These are phyloP conservation scores for Hamamelis virginiana DNA, from an alignment of 164 flowering plant genomes.

Conservation along the genomic window DNA sequence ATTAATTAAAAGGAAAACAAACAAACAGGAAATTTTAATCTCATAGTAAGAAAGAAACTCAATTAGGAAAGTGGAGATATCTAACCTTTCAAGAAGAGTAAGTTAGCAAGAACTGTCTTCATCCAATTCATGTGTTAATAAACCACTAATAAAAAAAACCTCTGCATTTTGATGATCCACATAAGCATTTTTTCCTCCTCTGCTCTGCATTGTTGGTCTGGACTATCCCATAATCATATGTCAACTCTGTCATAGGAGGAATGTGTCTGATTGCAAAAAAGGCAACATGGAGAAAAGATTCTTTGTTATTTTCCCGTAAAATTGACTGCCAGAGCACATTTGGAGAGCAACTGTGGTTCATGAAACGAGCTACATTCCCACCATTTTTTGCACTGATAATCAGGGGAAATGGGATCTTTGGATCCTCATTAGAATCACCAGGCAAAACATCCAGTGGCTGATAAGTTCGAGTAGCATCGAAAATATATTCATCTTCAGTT, in stretches of 20 bases:
- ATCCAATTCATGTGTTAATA: too few species aligned
- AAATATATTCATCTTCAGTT: conserved; percentile 43
- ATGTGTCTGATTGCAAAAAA: conserved; percentile 64
- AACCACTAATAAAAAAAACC: conserved; percentile 36
- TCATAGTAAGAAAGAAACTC: too few species aligned
- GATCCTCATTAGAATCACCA: conserved; percentile 20
- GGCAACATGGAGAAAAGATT: conserved; percentile 46
- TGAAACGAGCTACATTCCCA: conserved; percentile 79
- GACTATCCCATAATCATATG: conserved; percentile 61
- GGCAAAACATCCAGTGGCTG: conserved; percentile 28
- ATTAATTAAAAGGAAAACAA: too few species aligned
- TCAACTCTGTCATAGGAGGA: conserved; percentile 74
- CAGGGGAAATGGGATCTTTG: conserved; percentile 32
- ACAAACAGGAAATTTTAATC: too few species aligned
- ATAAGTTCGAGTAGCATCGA: conserved; percentile 38
- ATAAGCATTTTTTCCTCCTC: conserved; percentile 45
- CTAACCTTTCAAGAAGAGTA: too few species aligned
- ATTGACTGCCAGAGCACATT: conserved; percentile 74
- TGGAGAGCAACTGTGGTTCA: conserved; percentile 81
- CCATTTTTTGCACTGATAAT: conserved; percentile 46
- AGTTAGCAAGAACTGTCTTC: too few species aligned
- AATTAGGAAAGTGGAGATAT: too few species aligned
- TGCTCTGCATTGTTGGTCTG: conserved; percentile 11
- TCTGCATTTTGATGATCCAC: conserved; percentile 48
- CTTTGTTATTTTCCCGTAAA: conserved; percentile 36